phyloP scores from a whole-genome alignment of 768 basidiomycete genomes.

The Gloeophyllum trabeum region DNA sequence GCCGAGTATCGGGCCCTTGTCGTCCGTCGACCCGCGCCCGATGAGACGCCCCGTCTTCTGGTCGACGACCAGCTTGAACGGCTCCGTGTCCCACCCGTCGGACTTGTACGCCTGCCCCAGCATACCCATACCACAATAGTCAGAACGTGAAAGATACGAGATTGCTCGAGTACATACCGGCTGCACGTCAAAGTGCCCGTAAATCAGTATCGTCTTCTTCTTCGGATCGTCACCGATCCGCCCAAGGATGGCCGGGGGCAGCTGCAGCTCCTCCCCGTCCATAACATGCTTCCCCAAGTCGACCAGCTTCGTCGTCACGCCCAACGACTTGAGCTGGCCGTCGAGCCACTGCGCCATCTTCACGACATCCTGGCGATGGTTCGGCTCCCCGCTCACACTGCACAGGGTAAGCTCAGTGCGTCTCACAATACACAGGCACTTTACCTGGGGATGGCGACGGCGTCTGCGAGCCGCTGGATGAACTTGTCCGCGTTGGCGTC shows the following conservation, averaged over 20 bases:
- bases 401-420: slow-evolving; percentile 12
- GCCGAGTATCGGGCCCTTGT: slow-evolving; percentile 83
- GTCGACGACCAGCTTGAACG: slow-evolving; percentile 59
- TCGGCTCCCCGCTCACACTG: slow-evolving; percentile 36
- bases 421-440: slow-evolving; percentile 9
- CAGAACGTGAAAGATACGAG: background rate
- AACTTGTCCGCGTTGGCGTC: slow-evolving; percentile 62
- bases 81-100: slow-evolving; percentile 86
- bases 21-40: slow-evolving; percentile 83
- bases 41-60: slow-evolving; percentile 50
- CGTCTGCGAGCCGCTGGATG: slow-evolving; percentile 67
- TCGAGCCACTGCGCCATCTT: slow-evolving; percentile 83
- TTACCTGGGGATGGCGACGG: slow-evolving; percentile 80
- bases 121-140: background rate
- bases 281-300: slow-evolving; percentile 70
- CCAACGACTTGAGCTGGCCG: slow-evolving; percentile 59
- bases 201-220: slow-evolving; percentile 91
- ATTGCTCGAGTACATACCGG: slow-evolving; percentile 48
- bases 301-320: slow-evolving; percentile 63
- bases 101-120: slow-evolving; percentile 25
- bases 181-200: slow-evolving; percentile 95
- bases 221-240: slow-evolving; percentile 69
- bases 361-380: slow-evolving; percentile 65
- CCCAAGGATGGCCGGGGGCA: slow-evolving; percentile 82
- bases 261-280: slow-evolving; percentile 57